Evolutionary conservation across 2,329 filamentous ascomycete genomes (phyloP).

Genomic region (Exserohilum rostratum): DNA sequence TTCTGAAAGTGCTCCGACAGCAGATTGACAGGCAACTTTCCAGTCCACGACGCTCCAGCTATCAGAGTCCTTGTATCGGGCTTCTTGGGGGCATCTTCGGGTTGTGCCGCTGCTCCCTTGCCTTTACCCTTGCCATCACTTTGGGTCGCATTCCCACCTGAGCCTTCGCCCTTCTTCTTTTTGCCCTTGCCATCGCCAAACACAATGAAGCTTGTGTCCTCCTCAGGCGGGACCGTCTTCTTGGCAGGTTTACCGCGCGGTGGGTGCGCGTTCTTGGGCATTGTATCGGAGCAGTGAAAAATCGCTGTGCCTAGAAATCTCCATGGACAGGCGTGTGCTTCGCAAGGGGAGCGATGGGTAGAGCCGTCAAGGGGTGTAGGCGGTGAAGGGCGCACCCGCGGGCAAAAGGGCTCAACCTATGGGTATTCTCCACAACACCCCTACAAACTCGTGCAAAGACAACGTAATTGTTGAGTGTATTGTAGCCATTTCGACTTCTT

Average conservation of each 20-base stretch:
- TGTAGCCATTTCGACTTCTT: conserved; percentile 11
- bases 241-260: conserved; percentile 50
- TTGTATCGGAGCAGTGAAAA: conserved; percentile 24
- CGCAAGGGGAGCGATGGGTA: conserved; percentile 2
- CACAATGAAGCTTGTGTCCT: conserved; percentile 58
- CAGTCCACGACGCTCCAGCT: conserved; percentile 94
- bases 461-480: neutral
- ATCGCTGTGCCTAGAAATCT: neutral
- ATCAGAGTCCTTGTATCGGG: conserved; percentile 77
- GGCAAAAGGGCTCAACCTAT: conserved; percentile 24
- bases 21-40: conserved; percentile 92
- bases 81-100: conserved; percentile 59
- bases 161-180: conserved; percentile 47
- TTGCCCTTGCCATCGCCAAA: conserved; percentile 54
- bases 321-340: conserved; percentile 13
- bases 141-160: conserved; percentile 12
- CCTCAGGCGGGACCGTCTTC: conserved; percentile 51
- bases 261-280: conserved; percentile 59
- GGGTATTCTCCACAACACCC: neutral
- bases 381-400: conserved; percentile 23
- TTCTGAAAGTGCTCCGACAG: conserved; percentile 95
- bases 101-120: conserved; percentile 31
- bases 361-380: conserved; percentile 10
- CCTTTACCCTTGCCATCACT: conserved; percentile 43
- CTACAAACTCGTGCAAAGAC: too few relatives aligned